Percentiles rank a stretch among this genome's conserved stretches.
Evolutionary conservation across 179 eudicot species (phyloP).

Genomic region (Nepenthes alata): DNA sequence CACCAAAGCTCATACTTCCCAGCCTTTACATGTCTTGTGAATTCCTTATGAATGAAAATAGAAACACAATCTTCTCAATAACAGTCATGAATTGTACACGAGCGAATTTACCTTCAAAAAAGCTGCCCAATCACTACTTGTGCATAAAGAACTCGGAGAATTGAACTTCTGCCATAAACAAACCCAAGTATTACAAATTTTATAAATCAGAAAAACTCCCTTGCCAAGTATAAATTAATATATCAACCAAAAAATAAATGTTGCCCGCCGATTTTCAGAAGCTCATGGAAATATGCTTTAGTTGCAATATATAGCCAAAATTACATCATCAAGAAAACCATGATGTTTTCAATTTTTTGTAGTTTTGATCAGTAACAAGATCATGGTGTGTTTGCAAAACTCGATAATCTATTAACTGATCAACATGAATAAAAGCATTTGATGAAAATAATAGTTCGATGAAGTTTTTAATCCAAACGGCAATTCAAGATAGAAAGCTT

Average conservation of each 20-base stretch:
- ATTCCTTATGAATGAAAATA: too few relatives aligned
- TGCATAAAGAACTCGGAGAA: conserved; percentile 87
- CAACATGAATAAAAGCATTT: not conserved
- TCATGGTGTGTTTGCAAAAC: too few relatives aligned
- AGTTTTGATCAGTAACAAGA: too few relatives aligned
- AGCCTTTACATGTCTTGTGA: too few relatives aligned
- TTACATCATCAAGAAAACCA: conserved; percentile 3
- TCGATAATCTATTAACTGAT: too few relatives aligned
- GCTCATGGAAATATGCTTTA: too few relatives aligned
- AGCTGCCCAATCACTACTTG: conserved; percentile 76
- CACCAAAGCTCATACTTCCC: too few relatives aligned
- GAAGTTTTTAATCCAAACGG: not conserved
- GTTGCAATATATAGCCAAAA: not conserved
- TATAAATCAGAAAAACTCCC: not conserved
- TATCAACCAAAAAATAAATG: not conserved
- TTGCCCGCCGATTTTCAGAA: not conserved
- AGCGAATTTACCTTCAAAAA: conserved; percentile 58
- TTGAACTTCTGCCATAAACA: conserved; percentile 62
- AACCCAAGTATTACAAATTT: conserved; percentile 9
- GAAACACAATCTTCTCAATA: too few relatives aligned
- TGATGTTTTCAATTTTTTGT: not conserved
- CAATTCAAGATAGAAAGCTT: too few relatives aligned
- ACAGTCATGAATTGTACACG: too few relatives aligned
- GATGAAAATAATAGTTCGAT: not conserved
- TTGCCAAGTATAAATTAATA: not conserved